These are phyloP conservation scores for Mytilinidion resinicola DNA, from an alignment of 495 filamentous ascomycete species.

Conservation along the genomic window DNA sequence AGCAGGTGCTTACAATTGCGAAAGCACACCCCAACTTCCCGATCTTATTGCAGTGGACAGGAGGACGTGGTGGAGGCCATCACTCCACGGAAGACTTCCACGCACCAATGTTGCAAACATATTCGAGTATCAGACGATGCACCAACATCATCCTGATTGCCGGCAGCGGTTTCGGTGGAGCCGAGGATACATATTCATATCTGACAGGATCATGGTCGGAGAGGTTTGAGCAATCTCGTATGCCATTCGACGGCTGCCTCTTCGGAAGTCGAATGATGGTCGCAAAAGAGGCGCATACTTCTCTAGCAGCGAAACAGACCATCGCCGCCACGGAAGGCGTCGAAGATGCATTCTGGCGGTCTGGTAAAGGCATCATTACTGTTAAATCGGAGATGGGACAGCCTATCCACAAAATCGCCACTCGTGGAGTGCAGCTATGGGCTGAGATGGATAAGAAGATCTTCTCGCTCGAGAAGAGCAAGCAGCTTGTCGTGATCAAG, in stretches of 20 bases:
- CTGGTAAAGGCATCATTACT: conserved; percentile 37
- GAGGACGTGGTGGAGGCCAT: conserved; percentile 47
- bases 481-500: conserved; percentile 29
- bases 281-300: conserved; percentile 41
- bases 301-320: conserved; percentile 28
- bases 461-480: conserved; percentile 32
- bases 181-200: conserved; percentile 45
- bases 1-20: conserved; percentile 45
- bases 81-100: conserved; percentile 51
- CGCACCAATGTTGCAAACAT: conserved; percentile 42
- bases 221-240: conserved; percentile 37
- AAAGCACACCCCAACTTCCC: conserved; percentile 43
- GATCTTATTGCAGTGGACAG: conserved; percentile 48
- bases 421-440: conserved; percentile 38
- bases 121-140: conserved; percentile 41
- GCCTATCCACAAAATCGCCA: conserved; percentile 43
- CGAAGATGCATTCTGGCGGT: conserved; percentile 32
- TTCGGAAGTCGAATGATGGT: conserved; percentile 48
- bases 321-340: conserved; percentile 35
- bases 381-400: conserved; percentile 43
- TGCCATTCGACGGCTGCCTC: conserved; percentile 48
- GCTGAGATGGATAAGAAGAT: conserved; percentile 38
- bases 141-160: conserved; percentile 45
- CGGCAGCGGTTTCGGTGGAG: conserved; percentile 45
- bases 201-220: conserved; percentile 43